These are phyloP conservation scores for Elsinoe fawcettii DNA, from an alignment of 2,329 filamentous ascomycete species.

Conservation along the genomic window DNA sequence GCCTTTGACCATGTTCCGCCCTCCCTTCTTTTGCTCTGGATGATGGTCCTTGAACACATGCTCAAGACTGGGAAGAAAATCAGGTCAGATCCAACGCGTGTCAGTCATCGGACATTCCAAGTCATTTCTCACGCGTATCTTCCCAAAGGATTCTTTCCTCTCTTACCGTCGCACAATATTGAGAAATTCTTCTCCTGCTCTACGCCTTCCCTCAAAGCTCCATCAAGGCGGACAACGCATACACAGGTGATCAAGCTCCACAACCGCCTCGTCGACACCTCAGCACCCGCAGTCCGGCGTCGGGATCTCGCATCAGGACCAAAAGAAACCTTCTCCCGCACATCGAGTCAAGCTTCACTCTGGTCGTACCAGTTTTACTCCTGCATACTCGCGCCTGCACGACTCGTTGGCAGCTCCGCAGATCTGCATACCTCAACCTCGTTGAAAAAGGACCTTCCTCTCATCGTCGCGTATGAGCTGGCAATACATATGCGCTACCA, in stretches of 20 bases:
- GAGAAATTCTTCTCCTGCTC: neutral
- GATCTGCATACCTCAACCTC: constrained; percentile 10
- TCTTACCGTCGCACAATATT: neutral
- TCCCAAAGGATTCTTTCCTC: neutral
- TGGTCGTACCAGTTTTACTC: constrained; percentile 8
- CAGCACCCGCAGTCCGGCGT: constrained; percentile 15
- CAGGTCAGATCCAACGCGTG: neutral
- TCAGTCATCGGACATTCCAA: neutral
- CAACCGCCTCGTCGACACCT: constrained; percentile 14
- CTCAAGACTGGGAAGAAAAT: neutral
- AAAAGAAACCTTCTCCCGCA: neutral
- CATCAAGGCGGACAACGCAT: constrained; percentile 10
- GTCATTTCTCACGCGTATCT: neutral
- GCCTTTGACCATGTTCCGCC: neutral
- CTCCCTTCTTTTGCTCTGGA: neutral
- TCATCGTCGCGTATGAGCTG: constrained; percentile 1
- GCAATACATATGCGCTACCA: constrained; percentile 12
- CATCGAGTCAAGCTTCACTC: neutral
- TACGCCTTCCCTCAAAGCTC: neutral
- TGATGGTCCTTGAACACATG: neutral
- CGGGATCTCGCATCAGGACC: constrained; percentile 12
- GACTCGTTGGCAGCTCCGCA: constrained; percentile 6
- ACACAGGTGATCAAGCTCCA: constrained; percentile 9
- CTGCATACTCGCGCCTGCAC: constrained; percentile 10
- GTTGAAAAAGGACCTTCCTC: neutral